Evolutionary conservation across 1,284 basidiomycete species (phyloP).

Genomic region (Lentinus polychrous): DNA sequence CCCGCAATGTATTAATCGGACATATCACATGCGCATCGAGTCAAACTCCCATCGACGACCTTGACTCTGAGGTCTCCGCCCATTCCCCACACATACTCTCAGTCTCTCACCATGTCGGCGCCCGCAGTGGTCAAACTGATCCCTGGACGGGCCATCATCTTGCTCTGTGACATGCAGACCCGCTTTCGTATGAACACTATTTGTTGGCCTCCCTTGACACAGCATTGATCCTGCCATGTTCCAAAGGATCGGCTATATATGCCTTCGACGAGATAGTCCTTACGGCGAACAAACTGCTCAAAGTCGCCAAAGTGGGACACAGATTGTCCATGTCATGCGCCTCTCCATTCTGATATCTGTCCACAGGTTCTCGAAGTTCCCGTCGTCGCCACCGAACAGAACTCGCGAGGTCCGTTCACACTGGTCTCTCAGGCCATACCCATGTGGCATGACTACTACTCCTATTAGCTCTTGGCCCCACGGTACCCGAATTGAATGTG

Average conservation of each 20-base stretch:
- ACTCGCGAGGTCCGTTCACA: constrained; percentile 63
- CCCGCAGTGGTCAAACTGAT: constrained; percentile 33
- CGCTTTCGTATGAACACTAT: constrained; percentile 55
- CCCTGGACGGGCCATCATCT: constrained; percentile 51
- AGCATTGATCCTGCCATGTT: background rate
- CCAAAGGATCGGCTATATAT: constrained; percentile 46
- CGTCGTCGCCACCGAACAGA: constrained; percentile 80
- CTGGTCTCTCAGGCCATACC: background rate
- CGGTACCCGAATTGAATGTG: constrained; percentile 60
- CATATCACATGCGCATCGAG: no score
- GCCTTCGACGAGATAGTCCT: constrained; percentile 65
- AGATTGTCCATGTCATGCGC: background rate
- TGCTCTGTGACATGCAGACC: constrained; percentile 77
- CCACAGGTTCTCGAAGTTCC: constrained; percentile 60
- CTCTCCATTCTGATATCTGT: background rate
- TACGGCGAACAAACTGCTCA: constrained; percentile 71
- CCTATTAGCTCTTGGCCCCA: constrained; percentile 61
- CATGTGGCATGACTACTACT: background rate
- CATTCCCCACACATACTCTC: no score
- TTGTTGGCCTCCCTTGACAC: background rate
- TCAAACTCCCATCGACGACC: no score
- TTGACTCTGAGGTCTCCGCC: no score
- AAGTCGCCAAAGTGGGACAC: constrained; percentile 56
- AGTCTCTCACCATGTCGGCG: constrained; percentile 12
- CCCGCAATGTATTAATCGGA: no score